Conservation (phyloP, 78 protist species). For the Isochrysis galbana region DNA sequence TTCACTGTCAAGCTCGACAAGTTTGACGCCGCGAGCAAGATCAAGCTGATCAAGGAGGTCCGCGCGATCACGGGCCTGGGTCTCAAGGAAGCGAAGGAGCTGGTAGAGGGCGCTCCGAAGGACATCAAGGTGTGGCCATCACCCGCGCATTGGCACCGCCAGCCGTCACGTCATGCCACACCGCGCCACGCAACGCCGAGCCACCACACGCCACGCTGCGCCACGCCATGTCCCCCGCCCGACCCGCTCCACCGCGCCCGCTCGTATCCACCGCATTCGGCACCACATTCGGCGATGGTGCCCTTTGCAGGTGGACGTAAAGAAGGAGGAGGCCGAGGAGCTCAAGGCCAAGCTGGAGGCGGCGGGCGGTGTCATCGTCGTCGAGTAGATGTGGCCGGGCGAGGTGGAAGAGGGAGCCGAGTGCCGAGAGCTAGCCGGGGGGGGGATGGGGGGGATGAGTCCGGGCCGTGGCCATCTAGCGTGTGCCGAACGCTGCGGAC, state of each 20-base stretch:
- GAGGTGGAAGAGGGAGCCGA: no score
- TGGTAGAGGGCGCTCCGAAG: background rate
- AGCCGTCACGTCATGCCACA: background rate
- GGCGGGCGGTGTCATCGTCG: background rate
- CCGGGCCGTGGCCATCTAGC: no score
- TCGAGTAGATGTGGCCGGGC: no score
- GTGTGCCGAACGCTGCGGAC: no score
- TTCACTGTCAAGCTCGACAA: background rate
- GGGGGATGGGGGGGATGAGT: no score
- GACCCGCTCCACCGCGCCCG: no score
- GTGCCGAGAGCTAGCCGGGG: no score
- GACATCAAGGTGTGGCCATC: background rate
- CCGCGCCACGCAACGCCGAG: background rate
- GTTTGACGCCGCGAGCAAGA: background rate
- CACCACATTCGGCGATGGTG: no score
- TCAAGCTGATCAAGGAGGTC: constrained; percentile 39
- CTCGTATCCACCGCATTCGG: no score
- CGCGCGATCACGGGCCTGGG: constrained; percentile 28
- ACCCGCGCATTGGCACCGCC: background rate
- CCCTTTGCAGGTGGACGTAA: background rate
- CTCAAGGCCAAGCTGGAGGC: background rate
- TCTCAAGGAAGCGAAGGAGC: constrained; percentile 28
- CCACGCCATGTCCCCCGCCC: no score
- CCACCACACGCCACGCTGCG: no score
- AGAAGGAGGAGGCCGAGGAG: background rate